Conservation (phyloP, 1,139 yeast species). For the Scheffersomyces segobiensis region DNA sequence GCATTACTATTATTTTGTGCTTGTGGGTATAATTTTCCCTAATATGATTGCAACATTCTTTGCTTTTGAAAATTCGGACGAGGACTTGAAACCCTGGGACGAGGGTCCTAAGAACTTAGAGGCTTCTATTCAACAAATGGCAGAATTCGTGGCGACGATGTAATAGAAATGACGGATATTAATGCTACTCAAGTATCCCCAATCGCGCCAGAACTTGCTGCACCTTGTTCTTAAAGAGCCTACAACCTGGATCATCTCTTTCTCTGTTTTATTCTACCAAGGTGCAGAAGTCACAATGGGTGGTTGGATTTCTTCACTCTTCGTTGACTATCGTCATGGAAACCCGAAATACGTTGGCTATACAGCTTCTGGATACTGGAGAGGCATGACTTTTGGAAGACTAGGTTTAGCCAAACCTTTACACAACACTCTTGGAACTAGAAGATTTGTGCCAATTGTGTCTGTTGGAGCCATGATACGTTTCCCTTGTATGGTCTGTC, state of each 20-base stretch:
- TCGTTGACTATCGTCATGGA: slow-evolving; percentile 55
- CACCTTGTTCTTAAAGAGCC: slow-evolving; percentile 35
- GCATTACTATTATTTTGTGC: slow-evolving; percentile 51
- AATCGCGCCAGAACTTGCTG: not conserved
- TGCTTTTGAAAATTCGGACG: slow-evolving; percentile 42
- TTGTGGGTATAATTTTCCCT: slow-evolving; percentile 36
- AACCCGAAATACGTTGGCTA: slow-evolving; percentile 48
- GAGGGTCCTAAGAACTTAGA: slow-evolving; percentile 8
- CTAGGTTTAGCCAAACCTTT: slow-evolving; percentile 42
- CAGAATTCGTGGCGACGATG: not conserved
- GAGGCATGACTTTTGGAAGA: slow-evolving; percentile 62
- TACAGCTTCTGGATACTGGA: slow-evolving; percentile 70
- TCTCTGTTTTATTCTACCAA: slow-evolving; percentile 57
- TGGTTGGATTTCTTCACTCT: slow-evolving; percentile 67
- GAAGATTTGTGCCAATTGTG: slow-evolving; percentile 42
- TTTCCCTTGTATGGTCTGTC: slow-evolving; percentile 44
- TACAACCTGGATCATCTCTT: slow-evolving; percentile 54
- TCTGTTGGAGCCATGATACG: slow-evolving; percentile 30
- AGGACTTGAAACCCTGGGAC: slow-evolving; percentile 41
- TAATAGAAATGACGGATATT: slow-evolving; percentile 1
- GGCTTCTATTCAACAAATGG: not conserved
- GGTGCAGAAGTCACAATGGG: slow-evolving; percentile 68
- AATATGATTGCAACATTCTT: slow-evolving; percentile 24
- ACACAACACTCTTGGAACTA: slow-evolving; percentile 41
- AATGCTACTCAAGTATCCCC: not conserved